phyloP scores from a whole-genome alignment of 805 yeast genomes.

The Wickerhamiella siamensis region DNA sequence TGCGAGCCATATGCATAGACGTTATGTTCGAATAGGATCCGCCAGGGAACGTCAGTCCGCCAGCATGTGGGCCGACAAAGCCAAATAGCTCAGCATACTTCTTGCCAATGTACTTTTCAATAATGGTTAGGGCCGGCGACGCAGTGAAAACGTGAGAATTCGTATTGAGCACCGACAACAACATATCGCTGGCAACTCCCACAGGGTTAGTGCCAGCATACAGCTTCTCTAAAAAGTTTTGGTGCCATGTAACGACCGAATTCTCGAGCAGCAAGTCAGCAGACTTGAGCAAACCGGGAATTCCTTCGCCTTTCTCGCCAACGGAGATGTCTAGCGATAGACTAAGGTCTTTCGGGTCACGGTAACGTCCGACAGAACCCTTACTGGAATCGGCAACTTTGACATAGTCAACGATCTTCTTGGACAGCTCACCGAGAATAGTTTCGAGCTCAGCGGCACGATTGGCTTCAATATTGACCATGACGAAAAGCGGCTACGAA shows the following conservation, averaged over 20 bases:
- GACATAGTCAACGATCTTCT: constrained; percentile 40
- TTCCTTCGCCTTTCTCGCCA: constrained; percentile 28
- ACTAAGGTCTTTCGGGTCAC: constrained; percentile 33
- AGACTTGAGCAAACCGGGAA: constrained; percentile 32
- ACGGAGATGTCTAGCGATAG: constrained; percentile 26
- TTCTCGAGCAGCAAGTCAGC: constrained; percentile 45
- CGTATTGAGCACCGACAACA: constrained; percentile 59
- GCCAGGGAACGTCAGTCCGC: constrained; percentile 76
- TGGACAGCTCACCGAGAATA: constrained; percentile 37
- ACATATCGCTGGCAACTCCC: constrained; percentile 59
- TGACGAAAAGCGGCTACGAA: too few relatives aligned
- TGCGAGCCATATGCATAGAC: constrained; percentile 61
- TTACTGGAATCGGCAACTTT: constrained; percentile 32
- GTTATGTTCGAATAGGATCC: constrained; percentile 82
- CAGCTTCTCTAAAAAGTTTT: constrained; percentile 70
- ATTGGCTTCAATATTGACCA: constrained; percentile 27
- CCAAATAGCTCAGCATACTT: constrained; percentile 56
- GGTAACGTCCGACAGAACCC: constrained; percentile 33
- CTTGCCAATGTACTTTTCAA: constrained; percentile 54
- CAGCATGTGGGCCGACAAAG: constrained; percentile 40
- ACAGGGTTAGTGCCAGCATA: constrained; percentile 80
- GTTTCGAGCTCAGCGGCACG: constrained; percentile 44
- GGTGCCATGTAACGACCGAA: constrained; percentile 76
- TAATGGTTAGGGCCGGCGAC: constrained; percentile 61
- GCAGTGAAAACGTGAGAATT: constrained; percentile 77